These are phyloP conservation scores for Pseudoneurospora amorphoporcata DNA, from an alignment of 495 filamentous ascomycete species.

Conservation along the genomic window DNA sequence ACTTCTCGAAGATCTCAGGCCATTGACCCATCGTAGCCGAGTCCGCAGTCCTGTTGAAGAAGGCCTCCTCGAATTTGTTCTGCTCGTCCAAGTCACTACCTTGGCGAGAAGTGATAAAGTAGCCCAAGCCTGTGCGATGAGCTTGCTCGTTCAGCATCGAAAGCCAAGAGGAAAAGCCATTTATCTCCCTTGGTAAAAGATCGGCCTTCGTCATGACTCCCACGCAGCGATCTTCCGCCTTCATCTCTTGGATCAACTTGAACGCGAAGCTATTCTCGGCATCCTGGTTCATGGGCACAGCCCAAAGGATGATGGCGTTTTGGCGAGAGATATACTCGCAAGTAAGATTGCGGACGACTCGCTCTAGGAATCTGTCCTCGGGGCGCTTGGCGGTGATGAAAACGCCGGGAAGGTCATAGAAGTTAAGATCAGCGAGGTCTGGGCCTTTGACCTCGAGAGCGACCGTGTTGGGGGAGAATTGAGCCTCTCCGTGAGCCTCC, in stretches of 20 bases:
- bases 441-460: constrained; percentile 62
- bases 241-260: constrained; percentile 44
- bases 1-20: constrained; percentile 33
- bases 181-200: constrained; percentile 40
- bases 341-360: constrained; percentile 57
- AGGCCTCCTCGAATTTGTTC: constrained; percentile 44
- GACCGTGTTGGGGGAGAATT: constrained; percentile 72
- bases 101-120: constrained; percentile 47
- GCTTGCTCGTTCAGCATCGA: constrained; percentile 45
- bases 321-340: constrained; percentile 52
- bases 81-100: constrained; percentile 43
- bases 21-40: constrained; percentile 28
- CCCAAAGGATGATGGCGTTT: constrained; percentile 63
- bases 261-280: constrained; percentile 61
- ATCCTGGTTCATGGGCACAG: constrained; percentile 65
- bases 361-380: constrained; percentile 54
- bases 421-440: constrained; percentile 56
- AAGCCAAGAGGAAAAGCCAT: constrained; percentile 39
- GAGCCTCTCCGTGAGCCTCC: constrained; percentile 33
- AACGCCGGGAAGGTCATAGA: constrained; percentile 74
- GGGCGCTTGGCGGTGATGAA: constrained; percentile 54
- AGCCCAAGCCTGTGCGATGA: constrained; percentile 51
- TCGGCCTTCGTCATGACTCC: constrained; percentile 81
- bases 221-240: constrained; percentile 53
- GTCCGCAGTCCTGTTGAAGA: constrained; percentile 38